Percentiles rank a stretch among this genome's conserved stretches.
Evolutionary conservation across 495 filamentous ascomycete species (phyloP).

Genomic region (Xylaria curta): DNA sequence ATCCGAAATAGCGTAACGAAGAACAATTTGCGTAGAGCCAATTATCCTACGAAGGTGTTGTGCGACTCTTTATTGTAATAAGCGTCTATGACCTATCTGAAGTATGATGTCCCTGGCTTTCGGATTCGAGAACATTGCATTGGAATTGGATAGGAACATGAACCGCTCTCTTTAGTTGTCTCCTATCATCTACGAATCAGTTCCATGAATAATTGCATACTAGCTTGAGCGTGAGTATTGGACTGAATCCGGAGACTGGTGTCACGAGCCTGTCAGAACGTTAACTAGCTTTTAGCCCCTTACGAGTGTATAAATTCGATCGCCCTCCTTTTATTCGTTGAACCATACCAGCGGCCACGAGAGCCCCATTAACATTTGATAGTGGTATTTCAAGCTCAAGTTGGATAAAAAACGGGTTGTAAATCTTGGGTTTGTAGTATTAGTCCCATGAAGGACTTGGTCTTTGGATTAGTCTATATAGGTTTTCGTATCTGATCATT

Average conservation of each 20-base stretch:
- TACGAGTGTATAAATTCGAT: neutral
- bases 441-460: constrained; percentile 17
- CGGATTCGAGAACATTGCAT: neutral
- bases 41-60: neutral
- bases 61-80: neutral
- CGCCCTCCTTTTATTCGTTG: neutral
- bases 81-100: neutral
- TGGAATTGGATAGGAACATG: neutral
- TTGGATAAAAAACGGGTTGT: neutral
- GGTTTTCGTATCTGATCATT: constrained; percentile 40
- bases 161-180: too few relatives aligned
- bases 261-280: neutral
- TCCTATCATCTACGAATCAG: too few relatives aligned
- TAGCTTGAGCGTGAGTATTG: too few relatives aligned
- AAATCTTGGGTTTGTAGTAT: neutral
- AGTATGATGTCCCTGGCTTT: neutral
- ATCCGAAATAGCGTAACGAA: neutral
- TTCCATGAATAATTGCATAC: too few relatives aligned
- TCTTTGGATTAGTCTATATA: constrained; percentile 40
- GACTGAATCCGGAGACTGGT: neutral
- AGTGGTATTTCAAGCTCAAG: neutral
- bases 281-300: neutral
- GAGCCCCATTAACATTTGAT: neutral
- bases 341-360: neutral
- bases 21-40: neutral